Evolutionary conservation across 495 filamentous ascomycete genomes (phyloP).

Genomic region (Aspergillus baeticus): DNA sequence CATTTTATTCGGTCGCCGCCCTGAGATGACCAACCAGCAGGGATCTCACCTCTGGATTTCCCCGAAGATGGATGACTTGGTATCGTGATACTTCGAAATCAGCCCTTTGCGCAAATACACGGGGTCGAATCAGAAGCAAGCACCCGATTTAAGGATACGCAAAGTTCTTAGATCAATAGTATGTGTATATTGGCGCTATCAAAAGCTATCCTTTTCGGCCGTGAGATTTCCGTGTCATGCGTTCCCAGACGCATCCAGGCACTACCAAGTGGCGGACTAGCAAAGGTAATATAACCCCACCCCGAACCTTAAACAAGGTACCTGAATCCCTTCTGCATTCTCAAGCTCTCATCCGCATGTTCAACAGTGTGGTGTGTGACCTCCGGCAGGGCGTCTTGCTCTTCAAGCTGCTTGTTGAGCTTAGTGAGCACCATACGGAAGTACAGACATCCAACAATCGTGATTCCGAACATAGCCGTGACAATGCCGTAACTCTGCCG

Average conservation of each 20-base stretch:
- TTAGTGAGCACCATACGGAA: slow-evolving; percentile 60
- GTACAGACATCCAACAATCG: slow-evolving; percentile 30
- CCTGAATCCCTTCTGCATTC: slow-evolving; percentile 35
- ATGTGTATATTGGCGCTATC: too few relatives aligned
- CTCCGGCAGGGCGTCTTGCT: slow-evolving; percentile 19
- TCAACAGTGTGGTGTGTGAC: slow-evolving; percentile 6
- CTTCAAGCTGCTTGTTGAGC: slow-evolving; percentile 68
- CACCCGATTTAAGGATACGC: too few relatives aligned
- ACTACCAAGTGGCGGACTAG: too few relatives aligned
- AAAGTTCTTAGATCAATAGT: too few relatives aligned
- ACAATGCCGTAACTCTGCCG: slow-evolving; percentile 38
- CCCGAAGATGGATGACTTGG: too few relatives aligned
- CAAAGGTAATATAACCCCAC: too few relatives aligned
- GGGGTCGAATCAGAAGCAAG: too few relatives aligned
- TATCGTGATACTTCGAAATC: too few relatives aligned
- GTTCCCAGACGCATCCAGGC: too few relatives aligned
- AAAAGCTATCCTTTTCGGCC: too few relatives aligned
- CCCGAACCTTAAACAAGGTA: slow-evolving; percentile 24
- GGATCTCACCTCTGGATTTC: neutral
- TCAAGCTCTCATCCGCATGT: slow-evolving; percentile 26
- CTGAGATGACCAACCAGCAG: slow-evolving; percentile 3
- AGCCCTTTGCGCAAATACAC: too few relatives aligned
- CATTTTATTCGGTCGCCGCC: slow-evolving; percentile 2
- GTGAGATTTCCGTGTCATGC: too few relatives aligned
- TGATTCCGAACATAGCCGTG: slow-evolving; percentile 34